Conservation (phyloP, 2,329 filamentous ascomycete genomes). For the Penicillium sp. region DNA sequence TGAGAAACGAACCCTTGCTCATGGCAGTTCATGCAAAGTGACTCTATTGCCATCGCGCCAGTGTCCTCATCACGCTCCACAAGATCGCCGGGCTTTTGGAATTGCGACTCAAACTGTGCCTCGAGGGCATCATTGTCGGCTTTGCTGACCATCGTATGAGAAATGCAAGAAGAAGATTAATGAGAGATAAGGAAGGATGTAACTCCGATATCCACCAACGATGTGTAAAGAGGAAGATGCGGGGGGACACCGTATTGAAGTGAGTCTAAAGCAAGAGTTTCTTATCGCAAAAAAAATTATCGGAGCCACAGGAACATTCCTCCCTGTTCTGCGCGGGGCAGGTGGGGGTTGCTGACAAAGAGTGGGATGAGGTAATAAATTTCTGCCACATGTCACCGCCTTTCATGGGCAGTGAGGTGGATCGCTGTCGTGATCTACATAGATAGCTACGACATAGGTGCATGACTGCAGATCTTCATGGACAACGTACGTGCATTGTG, state of each 20-base stretch:
- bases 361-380: constrained; percentile 1
- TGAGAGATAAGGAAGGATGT: not conserved
- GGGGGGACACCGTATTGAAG: not conserved
- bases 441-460: too few relatives aligned
- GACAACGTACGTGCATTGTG: not conserved
- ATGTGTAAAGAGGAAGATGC: not conserved
- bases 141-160: constrained; percentile 24
- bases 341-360: constrained; percentile 14
- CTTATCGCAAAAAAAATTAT: constrained; percentile 18
- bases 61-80: constrained; percentile 35
- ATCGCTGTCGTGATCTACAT: too few relatives aligned
- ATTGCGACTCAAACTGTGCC: constrained; percentile 23
- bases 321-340: constrained; percentile 20
- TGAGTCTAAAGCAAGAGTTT: constrained; percentile 3
- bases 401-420: not conserved
- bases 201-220: not conserved
- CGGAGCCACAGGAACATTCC: constrained; percentile 27
- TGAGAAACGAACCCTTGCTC: constrained; percentile 57
- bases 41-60: constrained; percentile 50
- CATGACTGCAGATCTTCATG: not conserved
- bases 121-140: constrained; percentile 19
- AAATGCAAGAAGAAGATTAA: not conserved
- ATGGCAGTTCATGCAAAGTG: constrained; percentile 77
- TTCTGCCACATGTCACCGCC: not conserved
- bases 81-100: constrained; percentile 33